These are phyloP conservation scores for Debaryomycetaceae sp. DNA, from an alignment of 1,139 yeast genomes.

Conservation along the genomic window DNA sequence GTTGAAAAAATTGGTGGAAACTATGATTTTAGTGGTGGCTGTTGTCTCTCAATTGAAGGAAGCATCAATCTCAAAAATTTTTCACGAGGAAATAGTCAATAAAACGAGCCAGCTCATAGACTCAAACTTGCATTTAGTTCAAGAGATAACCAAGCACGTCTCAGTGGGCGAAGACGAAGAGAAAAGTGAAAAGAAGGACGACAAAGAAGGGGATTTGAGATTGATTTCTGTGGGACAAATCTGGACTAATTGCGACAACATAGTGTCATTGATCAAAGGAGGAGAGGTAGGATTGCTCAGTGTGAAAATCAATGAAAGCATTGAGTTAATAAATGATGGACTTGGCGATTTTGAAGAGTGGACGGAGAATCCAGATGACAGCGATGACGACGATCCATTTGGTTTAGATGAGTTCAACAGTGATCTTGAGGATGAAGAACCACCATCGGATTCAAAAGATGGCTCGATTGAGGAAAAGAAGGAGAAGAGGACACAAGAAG, in stretches of 20 bases:
- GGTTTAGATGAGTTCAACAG: conserved; percentile 31
- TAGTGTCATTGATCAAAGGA: conserved; percentile 34
- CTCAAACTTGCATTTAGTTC: conserved; percentile 17
- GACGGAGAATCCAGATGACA: conserved; percentile 55
- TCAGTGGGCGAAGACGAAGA: conserved; percentile 20
- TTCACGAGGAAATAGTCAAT: conserved; percentile 35
- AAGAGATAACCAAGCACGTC: conserved; percentile 29
- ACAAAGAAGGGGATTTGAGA: conserved; percentile 32
- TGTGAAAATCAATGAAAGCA: conserved; percentile 41
- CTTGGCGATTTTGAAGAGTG: conserved; percentile 64
- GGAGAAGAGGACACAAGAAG: conserved; percentile 10
- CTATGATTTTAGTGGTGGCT: conserved; percentile 43
- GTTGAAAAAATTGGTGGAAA: conserved; percentile 46
- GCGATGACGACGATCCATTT: conserved; percentile 44
- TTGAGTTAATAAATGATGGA: conserved; percentile 57
- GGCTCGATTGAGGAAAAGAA: conserved; percentile 11
- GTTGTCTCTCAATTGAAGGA: conserved; percentile 42
- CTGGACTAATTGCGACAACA: conserved; percentile 57
- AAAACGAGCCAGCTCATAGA: conserved; percentile 27
- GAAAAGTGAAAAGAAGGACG: conserved; percentile 6
- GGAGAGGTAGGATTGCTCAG: conserved; percentile 55
- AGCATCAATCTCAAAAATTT: conserved; percentile 36
- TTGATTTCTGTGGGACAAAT: conserved; percentile 59
- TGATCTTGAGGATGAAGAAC: conserved; percentile 27
- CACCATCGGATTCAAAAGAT: conserved; percentile 19